Evolutionary conservation across 305 asterid genomes (phyloP).

Genomic region (Fraxinus floribunda): DNA sequence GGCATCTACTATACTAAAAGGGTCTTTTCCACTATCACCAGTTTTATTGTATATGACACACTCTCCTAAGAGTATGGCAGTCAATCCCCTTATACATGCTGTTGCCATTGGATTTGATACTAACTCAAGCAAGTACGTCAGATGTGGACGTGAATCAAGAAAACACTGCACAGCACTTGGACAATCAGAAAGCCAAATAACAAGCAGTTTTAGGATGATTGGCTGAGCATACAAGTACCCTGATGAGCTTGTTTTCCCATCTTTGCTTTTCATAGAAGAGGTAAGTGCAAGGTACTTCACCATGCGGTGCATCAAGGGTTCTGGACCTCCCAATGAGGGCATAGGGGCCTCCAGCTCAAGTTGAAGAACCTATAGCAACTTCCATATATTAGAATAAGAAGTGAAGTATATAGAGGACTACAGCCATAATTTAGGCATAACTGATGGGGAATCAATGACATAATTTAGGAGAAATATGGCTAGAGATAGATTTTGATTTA

Average conservation of each 20-base stretch:
- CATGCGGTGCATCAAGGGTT: slow-evolving; percentile 88
- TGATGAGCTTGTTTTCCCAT: slow-evolving; percentile 52
- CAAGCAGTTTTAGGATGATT: slow-evolving; percentile 71
- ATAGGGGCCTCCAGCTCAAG: slow-evolving; percentile 76
- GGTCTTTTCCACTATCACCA: slow-evolving; percentile 48
- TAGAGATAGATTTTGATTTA: background rate
- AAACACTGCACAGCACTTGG: slow-evolving; percentile 84
- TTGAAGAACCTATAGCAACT: slow-evolving; percentile 66
- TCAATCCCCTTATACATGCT: slow-evolving; percentile 64
- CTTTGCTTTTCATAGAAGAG: slow-evolving; percentile 66
- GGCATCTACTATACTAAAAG: slow-evolving; percentile 69
- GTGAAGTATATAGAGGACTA: slow-evolving; percentile 1
- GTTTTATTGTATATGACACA: slow-evolving; percentile 63
- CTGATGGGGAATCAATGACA: background rate
- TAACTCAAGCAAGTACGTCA: slow-evolving; percentile 80
- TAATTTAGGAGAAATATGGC: background rate
- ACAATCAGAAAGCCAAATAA: slow-evolving; percentile 77
- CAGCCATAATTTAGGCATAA: slow-evolving; percentile 2
- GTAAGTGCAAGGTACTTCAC: slow-evolving; percentile 88
- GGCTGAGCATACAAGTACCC: slow-evolving; percentile 57
- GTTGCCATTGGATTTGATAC: slow-evolving; percentile 57
- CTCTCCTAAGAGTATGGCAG: slow-evolving; percentile 76
- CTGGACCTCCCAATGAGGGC: slow-evolving; percentile 67
- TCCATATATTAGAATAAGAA: slow-evolving; percentile 20
- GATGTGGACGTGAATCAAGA: slow-evolving; percentile 81